Base-by-base conservation (phyloP, 805 yeast genomes). In the Candida hungchunana region DNA sequence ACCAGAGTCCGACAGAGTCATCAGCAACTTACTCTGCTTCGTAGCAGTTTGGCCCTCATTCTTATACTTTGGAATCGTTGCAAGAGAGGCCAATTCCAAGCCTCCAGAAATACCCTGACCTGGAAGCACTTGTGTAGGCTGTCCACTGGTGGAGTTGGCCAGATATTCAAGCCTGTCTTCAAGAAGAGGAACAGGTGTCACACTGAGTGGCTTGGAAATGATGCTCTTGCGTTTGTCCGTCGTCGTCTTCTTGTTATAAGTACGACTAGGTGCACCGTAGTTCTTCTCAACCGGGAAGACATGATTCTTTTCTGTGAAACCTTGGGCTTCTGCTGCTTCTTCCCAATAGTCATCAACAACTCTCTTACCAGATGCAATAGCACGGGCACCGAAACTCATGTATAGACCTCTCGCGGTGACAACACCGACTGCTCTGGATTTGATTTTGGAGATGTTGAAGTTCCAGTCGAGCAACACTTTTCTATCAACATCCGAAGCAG, bases 311-410 rank as follows among this genome's bases (percentile, higher is more conserved):
- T 66, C 64, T 1, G 68, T 63, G 33, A 69, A 67, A 1, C 70
- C 70, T 41, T 69, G 69, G 14, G 58, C 60, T 25, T 51, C 55
- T 1, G 68, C 67, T 4, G 56, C 46, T 4, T 58, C 59, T 42
- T 73, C 79, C 76, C 77, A 76, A 50, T 76, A 75, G 50, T 75
- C 82, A 51, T 75, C 81, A 3, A 53, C 42, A 4, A 75, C 60
- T 39, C 80, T 62, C 24, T 56, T 54, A 6, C 81, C 82, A n/a
- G 56, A 50, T 2, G 56, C 55, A 15, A 76, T 50, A 3, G 70
- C 51, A 16, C 73, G 56, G 1, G 79, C 73, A 23, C 81, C 81
- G 53, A 72, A 75, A 31, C 59, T 60, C 34, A 74, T 56, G 44
- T 54, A 76, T 29, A 71, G 61, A 1, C 71, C 62, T 29, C 66